Conservation (phyloP, 495 filamentous ascomycete genomes). For the Trichoderma parareesei region DNA sequence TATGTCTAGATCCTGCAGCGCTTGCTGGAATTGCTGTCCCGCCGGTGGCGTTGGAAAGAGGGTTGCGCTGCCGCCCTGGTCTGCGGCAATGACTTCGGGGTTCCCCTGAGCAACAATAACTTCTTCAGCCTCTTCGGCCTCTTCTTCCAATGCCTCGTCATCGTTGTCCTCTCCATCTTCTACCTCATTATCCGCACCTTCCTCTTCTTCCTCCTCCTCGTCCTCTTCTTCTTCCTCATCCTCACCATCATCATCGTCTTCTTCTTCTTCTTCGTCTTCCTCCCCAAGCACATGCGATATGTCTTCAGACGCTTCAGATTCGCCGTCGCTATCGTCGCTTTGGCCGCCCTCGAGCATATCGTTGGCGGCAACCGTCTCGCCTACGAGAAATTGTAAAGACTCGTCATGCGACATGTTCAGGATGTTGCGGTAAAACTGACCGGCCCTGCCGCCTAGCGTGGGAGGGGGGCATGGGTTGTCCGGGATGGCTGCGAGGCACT, state of each 20-base stretch:
- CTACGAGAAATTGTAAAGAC: neutral
- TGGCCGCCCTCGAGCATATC: neutral
- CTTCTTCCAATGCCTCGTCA: conserved; percentile 1
- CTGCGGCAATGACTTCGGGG: neutral
- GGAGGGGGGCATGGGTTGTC: conserved; percentile 8
- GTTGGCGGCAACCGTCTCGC: neutral
- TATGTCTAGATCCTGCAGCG: neutral
- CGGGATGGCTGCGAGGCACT: neutral
- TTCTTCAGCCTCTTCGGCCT: conserved; percentile 1
- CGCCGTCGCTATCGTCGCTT: neutral
- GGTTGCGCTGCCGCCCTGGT: neutral
- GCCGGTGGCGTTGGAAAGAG: neutral
- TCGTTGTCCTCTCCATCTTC: neutral
- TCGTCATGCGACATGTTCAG: neutral
- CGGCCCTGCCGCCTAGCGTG: neutral
- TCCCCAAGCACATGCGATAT: neutral
- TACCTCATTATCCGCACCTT: conserved; percentile 16
- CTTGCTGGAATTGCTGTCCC: neutral
- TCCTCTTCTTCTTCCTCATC: conserved; percentile 17
- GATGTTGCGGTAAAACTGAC: neutral
- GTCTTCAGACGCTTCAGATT: conserved; percentile 9
- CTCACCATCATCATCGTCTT: neutral
- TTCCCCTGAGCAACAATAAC: neutral
- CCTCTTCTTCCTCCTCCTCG: neutral
- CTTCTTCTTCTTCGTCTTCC: neutral